phyloP scores from a whole-genome alignment of 2,329 filamentous ascomycete genomes.

The Fusarium sp. region DNA sequence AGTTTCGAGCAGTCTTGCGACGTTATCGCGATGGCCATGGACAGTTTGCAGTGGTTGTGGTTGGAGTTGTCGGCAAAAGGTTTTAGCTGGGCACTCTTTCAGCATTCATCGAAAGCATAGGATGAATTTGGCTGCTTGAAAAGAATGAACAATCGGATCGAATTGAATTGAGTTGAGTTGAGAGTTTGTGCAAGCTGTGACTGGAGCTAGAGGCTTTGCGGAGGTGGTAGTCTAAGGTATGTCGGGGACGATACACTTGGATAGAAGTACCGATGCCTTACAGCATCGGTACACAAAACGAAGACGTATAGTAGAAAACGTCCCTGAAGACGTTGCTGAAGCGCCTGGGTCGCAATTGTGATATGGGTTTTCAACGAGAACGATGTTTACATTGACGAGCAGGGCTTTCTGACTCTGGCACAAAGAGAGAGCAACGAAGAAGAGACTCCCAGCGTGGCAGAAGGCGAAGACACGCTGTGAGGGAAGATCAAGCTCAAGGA shows the following conservation, averaged over 20 bases:
- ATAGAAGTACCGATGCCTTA: slow-evolving; percentile 25
- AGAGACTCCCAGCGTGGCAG: neutral
- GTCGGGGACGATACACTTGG: slow-evolving; percentile 20
- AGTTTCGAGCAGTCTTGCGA: slow-evolving; percentile 18
- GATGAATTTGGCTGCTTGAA: neutral
- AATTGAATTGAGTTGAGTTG: slow-evolving; percentile 12
- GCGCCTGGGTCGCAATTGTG: slow-evolving; percentile 8
- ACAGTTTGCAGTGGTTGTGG: slow-evolving; percentile 1
- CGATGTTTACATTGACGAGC: neutral
- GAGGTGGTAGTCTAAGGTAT: neutral
- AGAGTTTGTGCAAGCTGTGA: neutral
- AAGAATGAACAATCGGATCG: slow-evolving; percentile 9
- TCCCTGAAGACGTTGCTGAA: slow-evolving; percentile 20
- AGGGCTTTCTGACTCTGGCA: neutral
- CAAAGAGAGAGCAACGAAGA: neutral
- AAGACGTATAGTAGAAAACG: slow-evolving; percentile 4
- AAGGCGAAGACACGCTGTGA: neutral
- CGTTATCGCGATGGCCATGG: slow-evolving; percentile 36
- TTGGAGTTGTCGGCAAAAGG: neutral
- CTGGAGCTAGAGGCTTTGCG: slow-evolving; percentile 5
- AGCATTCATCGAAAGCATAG: neutral
- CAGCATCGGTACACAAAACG: slow-evolving; percentile 28
- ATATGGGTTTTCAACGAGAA: neutral
- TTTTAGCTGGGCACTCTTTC: slow-evolving; percentile 1
- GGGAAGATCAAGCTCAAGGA: slow-evolving; percentile 2